Evolutionary conservation across 306 rosid species (phyloP).

Genomic region (Acacia acuminata): DNA sequence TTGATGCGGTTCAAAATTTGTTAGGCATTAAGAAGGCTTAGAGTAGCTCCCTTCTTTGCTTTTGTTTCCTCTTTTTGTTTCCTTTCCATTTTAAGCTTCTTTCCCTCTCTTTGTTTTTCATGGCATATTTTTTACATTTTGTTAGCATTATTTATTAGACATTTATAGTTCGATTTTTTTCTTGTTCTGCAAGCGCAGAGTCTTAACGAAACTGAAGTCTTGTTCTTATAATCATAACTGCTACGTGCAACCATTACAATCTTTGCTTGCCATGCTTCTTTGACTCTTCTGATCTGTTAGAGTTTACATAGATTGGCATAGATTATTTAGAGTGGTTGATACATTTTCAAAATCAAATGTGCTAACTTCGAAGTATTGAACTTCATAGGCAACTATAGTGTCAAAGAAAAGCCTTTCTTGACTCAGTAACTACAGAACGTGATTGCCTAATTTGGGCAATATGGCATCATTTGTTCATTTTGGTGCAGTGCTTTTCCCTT

Average conservation of each 20-base stretch:
- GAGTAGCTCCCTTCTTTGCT: not conserved
- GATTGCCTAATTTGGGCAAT: not conserved
- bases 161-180: no score
- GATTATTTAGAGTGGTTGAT: not conserved
- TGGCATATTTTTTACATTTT: not conserved
- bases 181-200: not conserved
- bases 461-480: not conserved
- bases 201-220: slow-evolving; percentile 16
- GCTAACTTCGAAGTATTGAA: not conserved
- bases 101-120: not conserved
- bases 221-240: not conserved
- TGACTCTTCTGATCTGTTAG: not conserved
- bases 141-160: not conserved
- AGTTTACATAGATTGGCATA: not conserved
- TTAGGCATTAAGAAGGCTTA: not conserved
- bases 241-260: not conserved
- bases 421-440: not conserved
- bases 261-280: not conserved
- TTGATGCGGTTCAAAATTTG: not conserved
- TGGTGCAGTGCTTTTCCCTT: slow-evolving; percentile 22
- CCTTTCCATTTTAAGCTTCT: not conserved
- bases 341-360: not conserved
- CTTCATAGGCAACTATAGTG: not conserved
- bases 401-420: not conserved
- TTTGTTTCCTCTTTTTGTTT: not conserved